phyloP scores from a whole-genome alignment of 2,329 filamentous ascomycete species.

The Trichoderma semiorbis region DNA sequence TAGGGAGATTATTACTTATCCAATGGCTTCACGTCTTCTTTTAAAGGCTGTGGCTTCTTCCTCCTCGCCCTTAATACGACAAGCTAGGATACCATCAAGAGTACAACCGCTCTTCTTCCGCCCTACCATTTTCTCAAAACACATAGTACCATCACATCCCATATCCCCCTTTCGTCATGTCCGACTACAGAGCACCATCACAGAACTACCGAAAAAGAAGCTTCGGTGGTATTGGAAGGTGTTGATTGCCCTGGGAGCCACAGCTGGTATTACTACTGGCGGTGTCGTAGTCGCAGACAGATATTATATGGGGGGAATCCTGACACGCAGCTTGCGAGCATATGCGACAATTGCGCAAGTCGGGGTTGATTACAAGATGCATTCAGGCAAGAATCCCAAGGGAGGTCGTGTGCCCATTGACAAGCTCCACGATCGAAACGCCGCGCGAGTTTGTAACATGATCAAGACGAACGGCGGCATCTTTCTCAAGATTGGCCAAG shows the following conservation, averaged over 20 bases:
- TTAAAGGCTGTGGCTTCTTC: neutral
- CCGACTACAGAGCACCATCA: neutral
- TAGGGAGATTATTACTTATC: neutral
- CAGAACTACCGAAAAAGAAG: neutral
- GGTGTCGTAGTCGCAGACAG: neutral
- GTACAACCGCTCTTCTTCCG: neutral
- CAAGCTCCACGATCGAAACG: conserved; percentile 10
- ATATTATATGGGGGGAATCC: conserved; percentile 11
- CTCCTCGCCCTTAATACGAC: neutral
- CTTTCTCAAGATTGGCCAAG: conserved; percentile 16
- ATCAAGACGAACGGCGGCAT: conserved; percentile 15
- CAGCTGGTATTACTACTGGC: neutral
- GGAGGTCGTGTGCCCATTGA: neutral
- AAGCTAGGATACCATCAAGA: neutral
- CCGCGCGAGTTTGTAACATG: neutral
- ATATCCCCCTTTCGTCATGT: neutral
- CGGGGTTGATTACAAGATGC: conserved; percentile 12
- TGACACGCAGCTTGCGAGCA: conserved; percentile 8
- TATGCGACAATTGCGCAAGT: neutral
- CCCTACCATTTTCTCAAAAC: neutral
- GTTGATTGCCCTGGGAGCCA: neutral
- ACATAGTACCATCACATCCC: neutral
- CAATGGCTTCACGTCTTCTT: conserved; percentile 4
- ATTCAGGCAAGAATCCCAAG: conserved; percentile 15
- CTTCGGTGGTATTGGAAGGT: conserved; percentile 15